Conservation (phyloP, 2,329 filamentous ascomycete genomes). For the Fusarium redolens region DNA sequence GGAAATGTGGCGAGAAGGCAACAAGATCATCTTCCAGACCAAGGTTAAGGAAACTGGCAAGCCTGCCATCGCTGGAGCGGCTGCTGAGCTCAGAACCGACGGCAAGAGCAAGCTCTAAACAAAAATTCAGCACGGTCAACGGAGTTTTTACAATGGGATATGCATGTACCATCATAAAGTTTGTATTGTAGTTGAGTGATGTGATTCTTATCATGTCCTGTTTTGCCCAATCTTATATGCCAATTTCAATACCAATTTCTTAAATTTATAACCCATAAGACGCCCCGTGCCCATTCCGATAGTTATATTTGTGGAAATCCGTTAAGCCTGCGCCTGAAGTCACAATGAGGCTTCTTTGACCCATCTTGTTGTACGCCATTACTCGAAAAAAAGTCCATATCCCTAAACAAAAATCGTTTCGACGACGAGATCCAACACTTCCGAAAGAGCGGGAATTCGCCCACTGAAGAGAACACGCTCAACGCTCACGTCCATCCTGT, state of each 20-base stretch:
- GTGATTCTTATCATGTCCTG: slow-evolving; percentile 25
- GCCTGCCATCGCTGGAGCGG: slow-evolving; percentile 83
- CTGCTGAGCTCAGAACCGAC: slow-evolving; percentile 73
- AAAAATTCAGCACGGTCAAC: slow-evolving; percentile 10
- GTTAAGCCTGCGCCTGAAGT: slow-evolving; percentile 12
- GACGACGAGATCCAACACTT: slow-evolving; percentile 60
- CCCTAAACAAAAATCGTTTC: slow-evolving; percentile 56
- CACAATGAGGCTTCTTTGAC: slow-evolving; percentile 23
- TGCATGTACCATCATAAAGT: slow-evolving; percentile 41
- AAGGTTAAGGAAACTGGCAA: slow-evolving; percentile 95
- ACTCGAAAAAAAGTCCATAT: neutral
- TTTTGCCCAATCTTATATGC: slow-evolving; percentile 34
- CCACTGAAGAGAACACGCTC: slow-evolving; percentile 50
- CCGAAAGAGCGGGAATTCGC: slow-evolving; percentile 52
- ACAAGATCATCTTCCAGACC: slow-evolving; percentile 83
- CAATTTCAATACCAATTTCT: slow-evolving; percentile 17
- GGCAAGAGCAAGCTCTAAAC: slow-evolving; percentile 49
- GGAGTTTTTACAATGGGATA: slow-evolving; percentile 28
- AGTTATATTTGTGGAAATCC: slow-evolving; percentile 23
- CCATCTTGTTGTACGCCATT: slow-evolving; percentile 32
- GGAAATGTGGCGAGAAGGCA: slow-evolving; percentile 93
- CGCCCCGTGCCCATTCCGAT: slow-evolving; percentile 17
- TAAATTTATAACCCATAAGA: slow-evolving; percentile 21
- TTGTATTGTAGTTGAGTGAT: slow-evolving; percentile 44
- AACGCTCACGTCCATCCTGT: slow-evolving; percentile 43